Conservation (phyloP, 441 rosid genomes). For the Lepidium campestre region DNA sequence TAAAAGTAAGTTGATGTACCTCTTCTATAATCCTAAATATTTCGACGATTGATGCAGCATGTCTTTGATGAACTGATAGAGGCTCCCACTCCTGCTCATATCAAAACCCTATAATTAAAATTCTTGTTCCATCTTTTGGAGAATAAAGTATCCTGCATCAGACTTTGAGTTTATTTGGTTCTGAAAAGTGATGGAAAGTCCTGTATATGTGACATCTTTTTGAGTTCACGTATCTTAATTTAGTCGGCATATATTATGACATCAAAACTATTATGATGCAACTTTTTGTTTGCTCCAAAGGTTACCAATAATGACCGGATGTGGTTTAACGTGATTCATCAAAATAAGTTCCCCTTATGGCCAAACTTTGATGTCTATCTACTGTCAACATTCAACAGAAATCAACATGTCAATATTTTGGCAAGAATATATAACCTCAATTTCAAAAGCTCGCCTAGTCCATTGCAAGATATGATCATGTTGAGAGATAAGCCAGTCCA, state of each 20-base stretch:
- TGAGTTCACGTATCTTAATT: neutral
- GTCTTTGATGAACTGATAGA: conserved; percentile 83
- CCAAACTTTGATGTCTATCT: neutral
- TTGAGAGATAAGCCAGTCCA: conserved; percentile 97
- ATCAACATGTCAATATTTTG: neutral
- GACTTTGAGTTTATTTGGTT: neutral
- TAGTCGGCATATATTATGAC: neutral
- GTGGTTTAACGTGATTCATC: conserved; percentile 1
- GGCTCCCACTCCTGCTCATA: conserved; percentile 95
- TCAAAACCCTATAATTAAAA: conserved; percentile 2
- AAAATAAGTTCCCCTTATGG: neutral
- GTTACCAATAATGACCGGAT: conserved; percentile 3
- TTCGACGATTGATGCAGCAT: conserved; percentile 86
- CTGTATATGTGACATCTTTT: conserved; percentile 4
- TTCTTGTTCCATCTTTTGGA: neutral
- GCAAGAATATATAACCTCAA: conserved; percentile 60
- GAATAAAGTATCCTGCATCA: neutral
- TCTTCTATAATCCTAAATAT: conserved; percentile 97
- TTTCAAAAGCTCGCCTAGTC: conserved; percentile 90
- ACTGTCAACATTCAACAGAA: conserved; percentile 9
- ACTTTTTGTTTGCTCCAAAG: neutral
- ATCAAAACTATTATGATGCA: neutral
- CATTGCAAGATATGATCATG: conserved; percentile 90
- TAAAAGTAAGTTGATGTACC: conserved; percentile 38
- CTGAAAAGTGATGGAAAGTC: conserved; percentile 2